Base-by-base conservation (phyloP, 345 rosid species). In the Clausena lansium region DNA sequence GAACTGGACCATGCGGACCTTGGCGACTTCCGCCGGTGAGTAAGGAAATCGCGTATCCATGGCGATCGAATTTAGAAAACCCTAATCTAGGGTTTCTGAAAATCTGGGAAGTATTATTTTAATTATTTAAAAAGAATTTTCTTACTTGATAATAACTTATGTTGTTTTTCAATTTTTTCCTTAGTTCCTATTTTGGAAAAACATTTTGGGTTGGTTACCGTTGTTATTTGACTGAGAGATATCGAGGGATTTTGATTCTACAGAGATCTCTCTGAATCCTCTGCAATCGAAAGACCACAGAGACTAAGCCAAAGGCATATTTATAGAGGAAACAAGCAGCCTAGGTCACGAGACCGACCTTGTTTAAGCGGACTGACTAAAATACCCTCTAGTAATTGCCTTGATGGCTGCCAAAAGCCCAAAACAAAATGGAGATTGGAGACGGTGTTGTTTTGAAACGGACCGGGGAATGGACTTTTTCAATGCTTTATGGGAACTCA, bases 11-110 rank as follows among this genome's bases (percentile, higher is more conserved):
- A 81, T 35, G 58, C 92, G 97, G 87, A 94, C 98, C 76, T 89
- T 95, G 68, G 98, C 89, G 15, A 93, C 97, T 86, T 95, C 99
- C 76, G 98, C 98, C 70, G 99, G 98, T 22, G 98, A 94, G 83
- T 70, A 94, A 3, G 97, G 91, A 65, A 94, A 94, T 7, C 98
- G 86, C 59, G 84, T 80, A 87, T 96, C 97, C 88, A 85, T 85
- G 61, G 76, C 67, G 54, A 75, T 36, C 71, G 63, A 39, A 30
- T 7, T 33, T 10, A 25, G 15, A 4, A 68, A 74, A 45, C 80
- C 69, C 74, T 76, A 72, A n/a, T 32, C 33, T 70, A 70, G 76
- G 73, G 67, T 78, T 79, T 70, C 71, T 9, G n/a, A 24, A 27
- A 52, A 22, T 22, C 35, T 5, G 7, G 6, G 4, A 4, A 15